Base-by-base conservation (phyloP, 163 green algal species). In the Chloromonas sp. region DNA sequence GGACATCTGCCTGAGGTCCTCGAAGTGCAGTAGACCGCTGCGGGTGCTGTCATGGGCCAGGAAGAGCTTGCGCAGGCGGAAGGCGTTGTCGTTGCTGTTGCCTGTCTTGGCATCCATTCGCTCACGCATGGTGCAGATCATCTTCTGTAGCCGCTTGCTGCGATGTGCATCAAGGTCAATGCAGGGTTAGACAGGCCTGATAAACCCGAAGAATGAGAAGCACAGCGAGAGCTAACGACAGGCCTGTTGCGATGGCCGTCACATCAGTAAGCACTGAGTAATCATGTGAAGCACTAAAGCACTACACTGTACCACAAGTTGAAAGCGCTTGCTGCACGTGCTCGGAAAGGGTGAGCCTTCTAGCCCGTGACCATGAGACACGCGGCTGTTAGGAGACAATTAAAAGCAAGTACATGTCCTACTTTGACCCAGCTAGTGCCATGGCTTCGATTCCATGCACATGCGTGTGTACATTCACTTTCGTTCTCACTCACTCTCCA, bases 1-100 rank as follows among this genome's bases (percentile, higher is more conserved):
- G 5, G 87, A 92, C 87, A 96, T 95, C 88, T 95, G 81, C 61
- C 74, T 60, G 1, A 85, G n/a, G 82, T 90, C 87, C 79, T 90
- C 87, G 14, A 86, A 87, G 78, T 89, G 86, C 83, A 90, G 85
- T 14, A 84, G 87, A 2, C 93, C 93, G 1, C 66, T 91, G 62
- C 90, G 86, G 2, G 87, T 70, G 36, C 89, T 93, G 87, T 97
- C 94, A 84, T 95, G 95, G 91, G 95, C 95, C 82, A 94, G 93
- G 86, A 96, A 96, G 3, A 97, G 87, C 81, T 92, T 94, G 70
- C 94, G 88, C 87, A 97, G 89, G 84, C 93, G 93, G 89, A 96
- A 96, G 1, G 92, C 94, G 78, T 97, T 97, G 89, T 96, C 89
- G 84, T 94, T 95, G 85, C 81, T 85, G 87, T 95, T 96, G 86